phyloP scores from a whole-genome alignment of 2,329 filamentous ascomycete genomes.

The Aaosphaeria pasadenensis region DNA sequence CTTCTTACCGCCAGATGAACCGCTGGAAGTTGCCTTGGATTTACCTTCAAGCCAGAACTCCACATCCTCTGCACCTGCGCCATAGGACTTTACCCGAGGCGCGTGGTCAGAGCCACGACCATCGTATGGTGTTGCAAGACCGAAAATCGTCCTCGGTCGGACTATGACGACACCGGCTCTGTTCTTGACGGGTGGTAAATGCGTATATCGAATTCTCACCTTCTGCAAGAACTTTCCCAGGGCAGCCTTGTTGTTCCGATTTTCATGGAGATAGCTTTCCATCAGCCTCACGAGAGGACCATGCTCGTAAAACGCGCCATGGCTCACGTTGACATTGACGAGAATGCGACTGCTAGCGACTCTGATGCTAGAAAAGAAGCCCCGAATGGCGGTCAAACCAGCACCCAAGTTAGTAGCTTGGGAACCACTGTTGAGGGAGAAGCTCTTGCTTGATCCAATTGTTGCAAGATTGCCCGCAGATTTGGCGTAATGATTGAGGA shows the following conservation, averaged over 20 bases:
- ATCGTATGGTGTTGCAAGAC: constrained; percentile 37
- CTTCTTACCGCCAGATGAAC: not conserved
- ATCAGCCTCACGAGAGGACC: constrained; percentile 34
- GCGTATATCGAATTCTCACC: constrained; percentile 33
- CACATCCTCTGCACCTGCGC: constrained; percentile 18
- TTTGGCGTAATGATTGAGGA: constrained; percentile 51
- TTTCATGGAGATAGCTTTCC: constrained; percentile 6
- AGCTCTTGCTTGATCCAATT: constrained; percentile 48
- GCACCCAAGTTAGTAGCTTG: constrained; percentile 44
- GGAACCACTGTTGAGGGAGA: constrained; percentile 40
- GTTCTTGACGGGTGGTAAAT: constrained; percentile 34
- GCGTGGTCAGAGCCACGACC: constrained; percentile 19
- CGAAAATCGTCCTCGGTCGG: constrained; percentile 38
- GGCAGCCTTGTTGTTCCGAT: constrained; percentile 7
- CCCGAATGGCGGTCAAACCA: constrained; percentile 56
- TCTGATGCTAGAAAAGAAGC: constrained; percentile 60
- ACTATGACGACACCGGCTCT: constrained; percentile 29
- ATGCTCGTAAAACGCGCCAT: constrained; percentile 54
- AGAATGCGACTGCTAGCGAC: constrained; percentile 55
- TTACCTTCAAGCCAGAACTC: constrained; percentile 18
- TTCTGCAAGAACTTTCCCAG: constrained; percentile 37
- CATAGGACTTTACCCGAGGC: constrained; percentile 10
- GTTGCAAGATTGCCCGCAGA: constrained; percentile 39
- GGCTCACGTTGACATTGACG: constrained; percentile 60
- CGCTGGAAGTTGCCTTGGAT: constrained; percentile 3